These are phyloP conservation scores for Gossypium sturtianum DNA, from an alignment of 345 rosid genomes.

Conservation along the genomic window DNA sequence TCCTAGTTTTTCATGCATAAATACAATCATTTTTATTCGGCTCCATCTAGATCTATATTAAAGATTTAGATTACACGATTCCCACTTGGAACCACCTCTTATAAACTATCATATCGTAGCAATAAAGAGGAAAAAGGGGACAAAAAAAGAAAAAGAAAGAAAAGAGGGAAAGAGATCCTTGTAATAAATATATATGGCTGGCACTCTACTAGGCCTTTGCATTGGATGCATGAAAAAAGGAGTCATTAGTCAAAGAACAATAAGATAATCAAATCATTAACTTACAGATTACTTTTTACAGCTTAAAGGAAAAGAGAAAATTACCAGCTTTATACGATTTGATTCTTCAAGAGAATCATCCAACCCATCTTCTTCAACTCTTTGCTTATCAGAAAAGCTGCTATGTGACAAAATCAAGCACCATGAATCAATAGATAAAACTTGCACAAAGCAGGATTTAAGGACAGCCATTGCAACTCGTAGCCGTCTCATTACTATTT, in stretches of 20 bases:
- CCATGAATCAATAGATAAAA: slow-evolving; percentile 21
- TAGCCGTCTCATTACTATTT: slow-evolving; percentile 6
- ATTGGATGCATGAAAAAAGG: slow-evolving; percentile 18
- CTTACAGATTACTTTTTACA: slow-evolving; percentile 4
- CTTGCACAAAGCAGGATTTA: slow-evolving; percentile 20
- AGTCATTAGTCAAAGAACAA: slow-evolving; percentile 29
- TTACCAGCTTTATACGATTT: slow-evolving; percentile 56
- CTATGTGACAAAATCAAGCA: slow-evolving; percentile 28
- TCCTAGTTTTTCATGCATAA: not conserved
- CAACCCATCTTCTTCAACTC: slow-evolving; percentile 39
- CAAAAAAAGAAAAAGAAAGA: not conserved
- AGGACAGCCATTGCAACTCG: slow-evolving; percentile 16
- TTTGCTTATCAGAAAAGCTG: slow-evolving; percentile 75
- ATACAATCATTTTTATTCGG: slow-evolving; percentile 3
- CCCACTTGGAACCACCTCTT: not conserved
- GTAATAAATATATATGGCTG: slow-evolving; percentile 4
- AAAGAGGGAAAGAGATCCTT: slow-evolving; percentile 13
- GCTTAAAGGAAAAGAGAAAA: slow-evolving; percentile 4
- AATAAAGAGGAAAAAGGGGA: not conserved
- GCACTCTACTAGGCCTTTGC: slow-evolving; percentile 7
- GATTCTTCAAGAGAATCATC: slow-evolving; percentile 47
- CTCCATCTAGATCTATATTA: slow-evolving; percentile 13
- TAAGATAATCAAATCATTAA: slow-evolving; percentile 28
- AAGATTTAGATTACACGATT: not conserved
- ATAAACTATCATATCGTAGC: slow-evolving; percentile 4